Evolutionary conservation across 257 asterid species (phyloP), one percentile per base, ranked within the genome.

Genomic region (Marsdenia floribunda): DNA sequence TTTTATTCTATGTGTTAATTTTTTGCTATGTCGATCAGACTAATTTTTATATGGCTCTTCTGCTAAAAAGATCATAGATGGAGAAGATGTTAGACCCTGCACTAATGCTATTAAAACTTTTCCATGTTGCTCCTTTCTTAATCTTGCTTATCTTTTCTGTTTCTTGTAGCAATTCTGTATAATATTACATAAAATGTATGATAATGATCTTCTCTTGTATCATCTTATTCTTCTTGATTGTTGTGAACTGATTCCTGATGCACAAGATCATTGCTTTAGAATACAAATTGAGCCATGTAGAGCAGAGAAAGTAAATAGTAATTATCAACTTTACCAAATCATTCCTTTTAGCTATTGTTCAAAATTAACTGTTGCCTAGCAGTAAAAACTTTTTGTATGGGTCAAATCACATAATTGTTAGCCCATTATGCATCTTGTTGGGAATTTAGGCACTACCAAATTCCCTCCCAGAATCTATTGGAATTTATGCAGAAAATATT

Each of bases 351-450:
- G 8, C 21, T 26, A 26, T 37, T 71, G 52, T 65, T 29, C 49
- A 18, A 37, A 46, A 42, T 70, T 15, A 63, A 35, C 2, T 26
- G 10, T 54, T 64, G 42, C 29, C 44, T 86, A 84, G 86, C 96
- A 95, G 99, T 71, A 90, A 87, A 77, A 92, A 79, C 80, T 95
- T 90, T 90, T 79, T 90, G 97, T 86, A 84, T 92, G 94, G 80
- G 83, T 75, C 96, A 90, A 89, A 89, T 95, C 33, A 83, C 82
- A 12, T 94, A 89, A 80, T 83, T 91, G 80, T 80, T 90, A 78
- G 81, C 89, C 57, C 80, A 79, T 82, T 88, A 92, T 8, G 59
- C 68, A 74, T 79, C 86, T 73, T n/a, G n/a, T n/a, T n/a, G n/a
- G n/a, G n/a, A n/a, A n/a, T n/a, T n/a, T n/a, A n/a, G n/a, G n/a